A percentile compares a stretch with the other conserved stretches of the same genome.
Conservation (phyloP, 2,329 filamentous ascomycete species). For the Myriangium duriaei region DNA sequence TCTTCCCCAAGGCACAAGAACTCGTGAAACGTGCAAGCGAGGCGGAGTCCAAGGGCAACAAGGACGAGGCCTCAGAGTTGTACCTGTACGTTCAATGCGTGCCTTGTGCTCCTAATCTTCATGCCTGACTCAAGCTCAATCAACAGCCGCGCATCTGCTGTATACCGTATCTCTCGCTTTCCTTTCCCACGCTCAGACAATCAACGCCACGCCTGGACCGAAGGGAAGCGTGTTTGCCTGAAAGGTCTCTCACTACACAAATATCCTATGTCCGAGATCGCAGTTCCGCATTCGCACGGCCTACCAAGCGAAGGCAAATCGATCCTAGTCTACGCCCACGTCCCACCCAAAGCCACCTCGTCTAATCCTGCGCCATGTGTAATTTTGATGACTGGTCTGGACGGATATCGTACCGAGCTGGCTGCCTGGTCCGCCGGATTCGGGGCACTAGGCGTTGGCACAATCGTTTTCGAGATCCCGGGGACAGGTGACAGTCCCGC, state of each 20-base stretch:
- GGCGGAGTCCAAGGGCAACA: slow-evolving; percentile 37
- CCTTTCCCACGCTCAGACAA: slow-evolving; percentile 39
- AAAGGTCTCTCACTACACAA: slow-evolving; percentile 42
- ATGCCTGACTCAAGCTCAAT: slow-evolving; percentile 8
- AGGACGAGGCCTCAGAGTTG: slow-evolving; percentile 44
- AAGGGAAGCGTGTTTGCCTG: slow-evolving; percentile 51
- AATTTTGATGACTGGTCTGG: slow-evolving; percentile 46
- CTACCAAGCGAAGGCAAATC: slow-evolving; percentile 37
- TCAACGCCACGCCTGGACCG: slow-evolving; percentile 51
- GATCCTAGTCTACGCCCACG: slow-evolving; percentile 54
- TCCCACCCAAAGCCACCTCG: slow-evolving; percentile 36
- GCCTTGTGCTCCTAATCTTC: slow-evolving; percentile 4
- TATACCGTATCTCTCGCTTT: slow-evolving; percentile 64
- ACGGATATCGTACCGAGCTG: slow-evolving; percentile 47
- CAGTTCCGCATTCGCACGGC: slow-evolving; percentile 45
- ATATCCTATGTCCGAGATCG: slow-evolving; percentile 48
- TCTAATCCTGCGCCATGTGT: slow-evolving; percentile 38
- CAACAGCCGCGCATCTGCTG: slow-evolving; percentile 48
- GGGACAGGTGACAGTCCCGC: slow-evolving; percentile 47
- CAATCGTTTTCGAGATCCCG: slow-evolving; percentile 43
- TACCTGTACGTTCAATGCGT: slow-evolving; percentile 37
- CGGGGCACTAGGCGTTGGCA: slow-evolving; percentile 37
- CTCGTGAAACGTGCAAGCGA: slow-evolving; percentile 43
- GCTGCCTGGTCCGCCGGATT: slow-evolving; percentile 40
- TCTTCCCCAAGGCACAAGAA: slow-evolving; percentile 48